phyloP scores from a whole-genome alignment of 257 asterid species.

The Prunella vulgaris region DNA sequence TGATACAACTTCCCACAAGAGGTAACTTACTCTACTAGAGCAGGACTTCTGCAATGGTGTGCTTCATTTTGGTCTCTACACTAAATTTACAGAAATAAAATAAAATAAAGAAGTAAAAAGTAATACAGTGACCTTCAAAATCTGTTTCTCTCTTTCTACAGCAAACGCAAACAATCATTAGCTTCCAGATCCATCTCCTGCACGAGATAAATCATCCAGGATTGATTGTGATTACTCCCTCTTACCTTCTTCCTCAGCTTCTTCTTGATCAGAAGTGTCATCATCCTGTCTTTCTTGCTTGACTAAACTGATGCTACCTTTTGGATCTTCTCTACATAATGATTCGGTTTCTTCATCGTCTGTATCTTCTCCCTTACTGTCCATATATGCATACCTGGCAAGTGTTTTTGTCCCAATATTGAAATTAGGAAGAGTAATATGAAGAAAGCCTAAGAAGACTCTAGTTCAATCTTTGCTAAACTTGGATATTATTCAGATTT shows the following conservation, averaged over 20 bases:
- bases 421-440: neutral
- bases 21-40: slow-evolving; percentile 2
- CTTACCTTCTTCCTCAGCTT: slow-evolving; percentile 50
- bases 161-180: neutral
- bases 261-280: slow-evolving; percentile 57
- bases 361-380: slow-evolving; percentile 56
- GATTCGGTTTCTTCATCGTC: slow-evolving; percentile 81
- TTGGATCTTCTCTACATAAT: slow-evolving; percentile 50
- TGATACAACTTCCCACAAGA: slow-evolving; percentile 24
- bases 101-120: neutral
- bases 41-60: slow-evolving; percentile 17
- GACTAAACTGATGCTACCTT: slow-evolving; percentile 71
- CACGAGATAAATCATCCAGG: slow-evolving; percentile 6
- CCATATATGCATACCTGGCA: slow-evolving; percentile 85
- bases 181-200: slow-evolving; percentile 11
- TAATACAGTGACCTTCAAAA: slow-evolving; percentile 4
- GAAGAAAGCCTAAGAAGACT: neutral
- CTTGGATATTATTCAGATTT: neutral
- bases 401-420: neutral
- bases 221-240: slow-evolving; percentile 34
- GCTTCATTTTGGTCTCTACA: slow-evolving; percentile 34
- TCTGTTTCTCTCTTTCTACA: neutral
- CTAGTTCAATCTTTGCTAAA: neutral
- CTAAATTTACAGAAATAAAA: neutral
- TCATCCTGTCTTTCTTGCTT: slow-evolving; percentile 48